These are phyloP conservation scores for Pleurozium schreberi DNA, from an alignment of 225 moss, liverwort and hornwort species.

Conservation along the genomic window DNA sequence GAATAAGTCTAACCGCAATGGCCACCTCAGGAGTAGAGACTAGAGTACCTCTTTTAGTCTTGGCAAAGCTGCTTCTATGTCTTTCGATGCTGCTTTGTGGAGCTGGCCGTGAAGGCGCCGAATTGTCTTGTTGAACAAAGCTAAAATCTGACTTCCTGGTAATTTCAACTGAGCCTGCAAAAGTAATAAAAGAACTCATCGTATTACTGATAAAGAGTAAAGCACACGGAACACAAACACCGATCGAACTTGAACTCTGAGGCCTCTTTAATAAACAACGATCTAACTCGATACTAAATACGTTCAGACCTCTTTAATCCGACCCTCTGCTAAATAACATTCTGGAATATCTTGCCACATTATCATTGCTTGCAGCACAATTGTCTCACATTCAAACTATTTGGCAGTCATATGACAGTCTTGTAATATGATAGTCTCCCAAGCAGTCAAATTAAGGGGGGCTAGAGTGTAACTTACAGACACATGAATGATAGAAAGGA, in stretches of 20 bases:
- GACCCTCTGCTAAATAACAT: neutral
- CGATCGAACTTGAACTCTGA: neutral
- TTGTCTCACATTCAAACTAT: neutral
- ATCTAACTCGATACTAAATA: neutral
- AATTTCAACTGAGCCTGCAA: conserved; percentile 52
- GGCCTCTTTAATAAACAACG: neutral
- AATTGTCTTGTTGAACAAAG: conserved; percentile 87
- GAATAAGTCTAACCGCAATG: neutral
- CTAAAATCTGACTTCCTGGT: conserved; percentile 72
- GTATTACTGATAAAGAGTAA: neutral
- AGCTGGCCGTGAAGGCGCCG: conserved; percentile 75
- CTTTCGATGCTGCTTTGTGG: conserved; percentile 69
- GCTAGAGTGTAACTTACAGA: neutral
- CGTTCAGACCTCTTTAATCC: neutral
- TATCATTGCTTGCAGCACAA: neutral
- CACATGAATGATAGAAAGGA: neutral
- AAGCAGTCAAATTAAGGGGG: neutral
- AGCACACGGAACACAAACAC: neutral
- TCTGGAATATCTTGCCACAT: neutral
- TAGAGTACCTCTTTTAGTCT: conserved; percentile 68
- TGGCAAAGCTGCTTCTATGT: conserved; percentile 72
- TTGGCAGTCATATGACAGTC: too few relatives aligned
- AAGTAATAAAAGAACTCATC: neutral
- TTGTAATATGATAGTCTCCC: neutral
- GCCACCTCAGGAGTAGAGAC: neutral